Evolutionary conservation across 495 filamentous ascomycete species (phyloP), one percentile per base, ranked within the genome.

Genomic region (Filosporella fistucella): DNA sequence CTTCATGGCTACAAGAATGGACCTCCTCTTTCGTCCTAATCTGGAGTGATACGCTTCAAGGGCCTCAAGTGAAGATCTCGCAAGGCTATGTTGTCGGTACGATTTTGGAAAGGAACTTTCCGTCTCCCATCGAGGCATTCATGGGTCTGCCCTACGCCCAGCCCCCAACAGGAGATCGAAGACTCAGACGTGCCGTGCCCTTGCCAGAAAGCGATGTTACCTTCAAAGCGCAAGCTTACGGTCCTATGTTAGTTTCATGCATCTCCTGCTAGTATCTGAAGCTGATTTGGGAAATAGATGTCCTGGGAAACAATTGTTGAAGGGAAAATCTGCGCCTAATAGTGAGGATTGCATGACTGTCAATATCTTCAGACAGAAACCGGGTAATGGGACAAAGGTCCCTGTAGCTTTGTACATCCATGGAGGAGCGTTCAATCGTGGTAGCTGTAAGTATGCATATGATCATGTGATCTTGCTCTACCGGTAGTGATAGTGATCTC

Each of bases 401-500:
- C 81, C 81, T 14, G 76, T 83, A 7, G 71, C 76, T 1, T 65
- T 82, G 0, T 85, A 84, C 50, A 57, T 78, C 12, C 74, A 76
- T 48, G 75, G 75, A 23, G 74, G 74, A 16, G 72, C 63, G 8
- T 79, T 78, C 59, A 79, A 75, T 47, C 44, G 44, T 11, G 74
- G 74, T 7, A 54, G 37, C 37, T 36, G 68, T 69, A 5, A 37
- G 47, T 47, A 14, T 28, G 23, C 22, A 12, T 67, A 70, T 49
- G 55, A 35, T 35, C 4, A 35, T 35, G 18, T 14, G 5, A 5
- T n/a, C 9, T 21, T 38, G 17, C 4, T 20, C 32, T 35, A 5
- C 4, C 4, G 32, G 4, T 6, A 6, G 13, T 6, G 32, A 16
- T 11, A 21, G 20, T 10, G 18, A 21, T n/a, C n/a, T n/a, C n/a